Evolutionary conservation across 2,329 filamentous ascomycete species (phyloP).

Genomic region (Plenodomus tracheiphilus): DNA sequence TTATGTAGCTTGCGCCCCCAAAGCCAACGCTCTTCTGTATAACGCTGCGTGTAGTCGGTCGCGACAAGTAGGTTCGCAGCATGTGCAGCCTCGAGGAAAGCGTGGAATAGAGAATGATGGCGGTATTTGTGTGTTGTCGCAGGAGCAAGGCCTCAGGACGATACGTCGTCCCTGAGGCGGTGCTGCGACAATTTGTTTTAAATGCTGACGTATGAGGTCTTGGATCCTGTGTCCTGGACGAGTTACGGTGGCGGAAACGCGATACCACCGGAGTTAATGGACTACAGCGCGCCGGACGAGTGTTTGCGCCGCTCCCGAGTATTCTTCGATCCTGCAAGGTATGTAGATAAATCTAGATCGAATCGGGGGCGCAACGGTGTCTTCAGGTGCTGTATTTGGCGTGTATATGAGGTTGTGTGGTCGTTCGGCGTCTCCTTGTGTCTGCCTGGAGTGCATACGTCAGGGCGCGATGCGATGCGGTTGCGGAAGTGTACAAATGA

Average conservation of each 20-base stretch:
- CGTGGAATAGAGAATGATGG: conserved; percentile 42
- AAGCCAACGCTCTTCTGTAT: conserved; percentile 35
- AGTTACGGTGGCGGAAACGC: conserved; percentile 11
- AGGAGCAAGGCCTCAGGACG: conserved; percentile 17
- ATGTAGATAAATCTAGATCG: not conserved
- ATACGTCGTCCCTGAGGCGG: conserved; percentile 16
- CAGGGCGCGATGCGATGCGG: not conserved
- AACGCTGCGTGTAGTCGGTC: conserved; percentile 24
- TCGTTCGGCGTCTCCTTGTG: not conserved
- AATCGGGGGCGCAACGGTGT: not conserved
- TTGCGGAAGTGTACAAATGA: not conserved
- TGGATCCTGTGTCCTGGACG: conserved; percentile 8
- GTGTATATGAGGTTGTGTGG: no score
- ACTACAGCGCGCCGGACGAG: not conserved
- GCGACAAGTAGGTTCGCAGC: conserved; percentile 35
- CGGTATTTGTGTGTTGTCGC: conserved; percentile 18
- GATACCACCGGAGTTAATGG: conserved; percentile 16
- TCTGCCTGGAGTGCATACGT: not conserved
- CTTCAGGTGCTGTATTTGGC: not conserved
- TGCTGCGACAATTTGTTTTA: conserved; percentile 18
- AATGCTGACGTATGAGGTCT: conserved; percentile 25
- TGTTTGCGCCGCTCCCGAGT: not conserved
- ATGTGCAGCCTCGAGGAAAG: conserved; percentile 34
- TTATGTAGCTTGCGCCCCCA: conserved; percentile 37
- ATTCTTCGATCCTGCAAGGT: not conserved